Base-by-base conservation (phyloP, 2,329 filamentous ascomycete genomes). In the Fusarium sp. region DNA sequence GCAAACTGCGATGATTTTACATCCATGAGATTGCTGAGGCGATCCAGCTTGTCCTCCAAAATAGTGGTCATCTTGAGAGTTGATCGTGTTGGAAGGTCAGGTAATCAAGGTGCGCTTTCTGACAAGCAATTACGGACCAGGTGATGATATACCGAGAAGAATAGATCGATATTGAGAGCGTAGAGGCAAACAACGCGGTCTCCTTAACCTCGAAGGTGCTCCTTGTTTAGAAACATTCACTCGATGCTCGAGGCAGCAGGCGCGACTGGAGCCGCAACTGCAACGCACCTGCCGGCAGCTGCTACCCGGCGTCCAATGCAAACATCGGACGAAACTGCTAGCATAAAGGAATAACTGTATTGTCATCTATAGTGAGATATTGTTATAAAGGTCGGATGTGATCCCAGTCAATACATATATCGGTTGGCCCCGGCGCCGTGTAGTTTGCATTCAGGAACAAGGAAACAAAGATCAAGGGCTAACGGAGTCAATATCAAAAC, bases 261-360 rank as follows among this genome's bases (percentile, higher is more conserved):
- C 30, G 40, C 49, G 27, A 40, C 34, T 49, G 57, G 50, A 34
- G 53, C 68, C 42, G 68, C 40, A 45, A 55, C 68, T 48, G 68
- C 40, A 45, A 32, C 42, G 59, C 47, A 69, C 48, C 68, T 68
- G 68, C 64, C 51, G 47, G 21, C 41, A 42, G 55, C 34, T 65
- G 55, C 42, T 32, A 51, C 25, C 56, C 21, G 41, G n/a, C 16
- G 23, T 16, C 37, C 20, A n/a, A 37, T 37, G 5, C 34, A 37
- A 37, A 37, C 34, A n/a, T 12, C 2, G 34, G 34, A n/a, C 18
- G 34, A 37, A 37, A 37, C 34, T 37, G 1, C 10, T 10, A n/a
- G 34, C 2, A n/a, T 11, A n/a, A 18, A 37, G 18, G 5, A 37
- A 10, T n/a, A 4, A 37, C 5, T 11, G 16, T 11, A 18, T 37